Evolutionary conservation across 1,284 basidiomycete genomes (phyloP).

Genomic region (Cryptococcus sp.): DNA sequence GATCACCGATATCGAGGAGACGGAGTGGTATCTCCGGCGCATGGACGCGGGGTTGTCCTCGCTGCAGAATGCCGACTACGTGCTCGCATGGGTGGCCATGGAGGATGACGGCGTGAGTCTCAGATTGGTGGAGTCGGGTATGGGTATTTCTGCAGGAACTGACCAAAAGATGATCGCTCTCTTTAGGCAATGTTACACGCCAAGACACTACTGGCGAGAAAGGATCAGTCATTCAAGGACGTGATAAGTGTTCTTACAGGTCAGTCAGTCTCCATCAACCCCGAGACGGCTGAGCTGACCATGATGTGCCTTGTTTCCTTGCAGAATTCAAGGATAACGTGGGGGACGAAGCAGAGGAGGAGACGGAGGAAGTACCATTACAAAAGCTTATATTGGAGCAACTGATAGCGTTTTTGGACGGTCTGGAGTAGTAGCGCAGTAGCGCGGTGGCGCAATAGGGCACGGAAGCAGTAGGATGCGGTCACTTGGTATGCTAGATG

Average conservation of each 20-base stretch:
- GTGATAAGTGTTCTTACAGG: conserved; percentile 42
- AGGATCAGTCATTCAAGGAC: conserved; percentile 52
- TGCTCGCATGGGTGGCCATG: conserved; percentile 93
- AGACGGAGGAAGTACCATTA: conserved; percentile 19
- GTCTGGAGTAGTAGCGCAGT: conserved; percentile 4
- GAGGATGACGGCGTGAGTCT: conserved; percentile 93
- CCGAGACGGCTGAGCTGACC: not conserved
- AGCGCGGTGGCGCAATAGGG: too few species aligned
- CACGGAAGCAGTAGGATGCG: too few species aligned
- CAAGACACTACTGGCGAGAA: conserved; percentile 70
- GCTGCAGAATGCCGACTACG: conserved; percentile 87
- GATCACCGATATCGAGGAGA: conserved; percentile 65
- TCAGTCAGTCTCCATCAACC: conserved; percentile 12
- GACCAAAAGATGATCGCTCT: not conserved
- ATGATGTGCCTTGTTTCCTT: conserved; percentile 3
- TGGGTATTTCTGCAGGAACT: not conserved
- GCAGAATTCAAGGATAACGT: conserved; percentile 39
- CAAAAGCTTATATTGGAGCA: conserved; percentile 37
- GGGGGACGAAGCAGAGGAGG: conserved; percentile 31
- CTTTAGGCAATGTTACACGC: conserved; percentile 63
- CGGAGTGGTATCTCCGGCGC: conserved; percentile 76
- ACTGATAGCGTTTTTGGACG: conserved; percentile 35
- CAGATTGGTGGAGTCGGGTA: not conserved
- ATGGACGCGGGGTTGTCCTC: conserved; percentile 85
- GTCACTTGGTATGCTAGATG: too few species aligned